Evolutionary conservation across 192 early-diverging fungal species (phyloP).

Genomic region (Coemansia brasiliensis): DNA sequence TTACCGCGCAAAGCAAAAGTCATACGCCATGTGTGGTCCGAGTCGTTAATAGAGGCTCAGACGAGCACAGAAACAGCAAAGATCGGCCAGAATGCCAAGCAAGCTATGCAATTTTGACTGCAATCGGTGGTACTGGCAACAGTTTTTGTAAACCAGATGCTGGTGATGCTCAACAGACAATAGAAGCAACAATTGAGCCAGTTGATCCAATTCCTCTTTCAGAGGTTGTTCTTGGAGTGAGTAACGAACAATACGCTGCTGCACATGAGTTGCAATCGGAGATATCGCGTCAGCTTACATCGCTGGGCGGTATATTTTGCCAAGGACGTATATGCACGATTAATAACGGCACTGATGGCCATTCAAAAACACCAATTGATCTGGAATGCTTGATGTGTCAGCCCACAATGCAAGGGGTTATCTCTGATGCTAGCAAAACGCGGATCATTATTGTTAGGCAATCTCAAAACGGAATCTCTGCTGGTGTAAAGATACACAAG

Average conservation of each 20-base stretch:
- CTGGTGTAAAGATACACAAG: neutral
- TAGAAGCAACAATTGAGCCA: conserved; percentile 18
- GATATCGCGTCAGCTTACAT: conserved; percentile 19
- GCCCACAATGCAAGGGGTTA: conserved; percentile 36
- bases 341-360: neutral
- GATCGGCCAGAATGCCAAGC: conserved; percentile 17
- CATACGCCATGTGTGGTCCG: conserved; percentile 9
- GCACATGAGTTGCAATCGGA: conserved; percentile 19
- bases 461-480: too few relatives aligned
- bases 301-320: conserved; percentile 11
- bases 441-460: conserved; percentile 34
- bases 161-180: neutral
- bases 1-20: neutral
- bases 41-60: neutral
- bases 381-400: conserved; percentile 51
- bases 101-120: conserved; percentile 6
- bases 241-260: conserved; percentile 22
- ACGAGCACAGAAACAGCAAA: neutral
- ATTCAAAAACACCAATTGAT: neutral
- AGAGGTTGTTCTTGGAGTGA: conserved; percentile 46
- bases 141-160: neutral
- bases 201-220: conserved; percentile 30
- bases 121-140: conserved; percentile 1
- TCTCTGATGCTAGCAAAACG: conserved; percentile 6
- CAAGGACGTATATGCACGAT: conserved; percentile 1